Conservation (phyloP, 208 protist genomes). For the Herpetomonas samuelpessoai region DNA sequence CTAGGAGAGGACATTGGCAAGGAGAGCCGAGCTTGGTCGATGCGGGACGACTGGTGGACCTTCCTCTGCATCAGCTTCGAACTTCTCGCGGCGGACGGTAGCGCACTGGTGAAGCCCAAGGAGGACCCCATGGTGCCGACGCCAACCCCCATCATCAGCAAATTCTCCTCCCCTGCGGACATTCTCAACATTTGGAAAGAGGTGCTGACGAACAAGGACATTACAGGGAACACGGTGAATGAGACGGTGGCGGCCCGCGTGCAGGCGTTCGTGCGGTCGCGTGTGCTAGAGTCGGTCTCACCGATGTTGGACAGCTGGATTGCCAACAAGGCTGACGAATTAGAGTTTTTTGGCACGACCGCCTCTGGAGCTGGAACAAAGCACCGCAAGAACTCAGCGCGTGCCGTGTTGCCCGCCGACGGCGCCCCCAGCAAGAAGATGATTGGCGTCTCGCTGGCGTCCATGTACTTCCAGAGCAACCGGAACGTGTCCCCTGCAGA, state of each 20-base stretch:
- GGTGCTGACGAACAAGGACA: slow-evolving; percentile 33
- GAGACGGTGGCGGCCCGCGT: slow-evolving; percentile 25
- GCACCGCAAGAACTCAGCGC: slow-evolving; percentile 16
- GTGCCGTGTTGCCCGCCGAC: slow-evolving; percentile 28
- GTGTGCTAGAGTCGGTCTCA: slow-evolving; percentile 54
- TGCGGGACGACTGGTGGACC: slow-evolving; percentile 82
- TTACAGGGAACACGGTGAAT: neutral
- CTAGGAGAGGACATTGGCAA: slow-evolving; percentile 29
- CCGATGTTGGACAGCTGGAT: slow-evolving; percentile 58
- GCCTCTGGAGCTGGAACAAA: slow-evolving; percentile 2
- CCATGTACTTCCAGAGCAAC: slow-evolving; percentile 36
- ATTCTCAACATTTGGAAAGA: slow-evolving; percentile 62
- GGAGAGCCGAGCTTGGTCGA: slow-evolving; percentile 57
- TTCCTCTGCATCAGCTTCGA: slow-evolving; percentile 79
- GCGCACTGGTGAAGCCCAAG: slow-evolving; percentile 43
- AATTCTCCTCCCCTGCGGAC: slow-evolving; percentile 49
- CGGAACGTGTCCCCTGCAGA: slow-evolving; percentile 23
- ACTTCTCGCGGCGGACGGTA: slow-evolving; percentile 58
- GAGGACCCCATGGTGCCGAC: slow-evolving; percentile 19
- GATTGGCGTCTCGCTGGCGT: slow-evolving; percentile 56
- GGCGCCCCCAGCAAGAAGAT: slow-evolving; percentile 16
- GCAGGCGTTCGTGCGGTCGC: slow-evolving; percentile 49
- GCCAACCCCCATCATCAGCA: slow-evolving; percentile 40
- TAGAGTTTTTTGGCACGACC: slow-evolving; percentile 60
- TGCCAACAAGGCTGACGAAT: slow-evolving; percentile 48